These are phyloP conservation scores for Rubia yunnanensis DNA, from an alignment of 257 asterid species.

Conservation along the genomic window DNA sequence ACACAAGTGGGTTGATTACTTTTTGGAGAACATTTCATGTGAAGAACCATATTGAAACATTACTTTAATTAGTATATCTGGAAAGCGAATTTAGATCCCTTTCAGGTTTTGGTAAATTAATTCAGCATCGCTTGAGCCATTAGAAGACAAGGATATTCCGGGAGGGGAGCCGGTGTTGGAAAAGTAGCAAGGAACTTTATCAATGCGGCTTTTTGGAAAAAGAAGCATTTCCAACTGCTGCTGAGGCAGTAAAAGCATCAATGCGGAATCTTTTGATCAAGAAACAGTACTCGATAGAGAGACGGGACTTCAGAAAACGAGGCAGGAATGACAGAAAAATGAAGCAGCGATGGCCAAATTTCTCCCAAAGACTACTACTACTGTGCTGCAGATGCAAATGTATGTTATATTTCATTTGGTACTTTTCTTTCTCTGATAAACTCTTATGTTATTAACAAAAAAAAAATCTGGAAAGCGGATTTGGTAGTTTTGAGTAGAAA, in stretches of 20 bases:
- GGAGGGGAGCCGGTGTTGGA: constrained; percentile 51
- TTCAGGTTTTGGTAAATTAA: constrained; percentile 31
- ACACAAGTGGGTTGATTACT: too few relatives aligned
- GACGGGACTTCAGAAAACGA: constrained; percentile 59
- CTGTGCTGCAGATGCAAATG: neutral
- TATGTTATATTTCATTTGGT: neutral
- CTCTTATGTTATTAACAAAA: neutral
- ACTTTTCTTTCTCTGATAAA: neutral
- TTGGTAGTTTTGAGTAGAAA: too few relatives aligned
- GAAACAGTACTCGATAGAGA: constrained; percentile 69
- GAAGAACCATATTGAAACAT: too few relatives aligned
- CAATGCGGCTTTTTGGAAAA: constrained; percentile 45
- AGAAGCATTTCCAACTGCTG: constrained; percentile 53
- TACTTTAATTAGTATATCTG: too few relatives aligned
- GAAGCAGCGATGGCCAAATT: constrained; percentile 8
- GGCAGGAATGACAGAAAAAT: constrained; percentile 68
- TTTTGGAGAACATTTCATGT: too few relatives aligned
- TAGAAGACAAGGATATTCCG: constrained; percentile 50
- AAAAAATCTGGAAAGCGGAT: too few relatives aligned
- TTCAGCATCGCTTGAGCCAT: constrained; percentile 21
- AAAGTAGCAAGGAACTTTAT: constrained; percentile 55
- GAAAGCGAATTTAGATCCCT: constrained; percentile 55
- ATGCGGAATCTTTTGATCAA: constrained; percentile 79
- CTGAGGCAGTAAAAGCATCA: constrained; percentile 71
- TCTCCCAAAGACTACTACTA: neutral